phyloP scores from a whole-genome alignment of 805 yeast genomes.

The Wickerhamiella sergipiensis region DNA sequence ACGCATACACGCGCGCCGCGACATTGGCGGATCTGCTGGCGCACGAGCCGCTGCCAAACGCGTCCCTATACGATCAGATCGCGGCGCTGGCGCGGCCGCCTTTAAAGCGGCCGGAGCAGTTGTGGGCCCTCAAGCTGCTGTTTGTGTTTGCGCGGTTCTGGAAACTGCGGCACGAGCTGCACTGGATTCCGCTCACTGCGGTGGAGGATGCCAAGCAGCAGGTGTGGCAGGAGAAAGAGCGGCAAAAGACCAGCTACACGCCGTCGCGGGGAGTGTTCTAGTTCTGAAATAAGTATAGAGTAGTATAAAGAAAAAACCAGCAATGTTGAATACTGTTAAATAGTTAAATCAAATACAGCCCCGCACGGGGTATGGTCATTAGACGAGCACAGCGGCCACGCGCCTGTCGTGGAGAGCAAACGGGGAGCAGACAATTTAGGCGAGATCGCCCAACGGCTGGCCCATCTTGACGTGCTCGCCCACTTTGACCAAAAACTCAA shows the following conservation, averaged over 20 bases:
- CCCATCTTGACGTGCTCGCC: constrained; percentile 85
- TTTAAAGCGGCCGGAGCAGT: constrained; percentile 30
- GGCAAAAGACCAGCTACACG: background rate
- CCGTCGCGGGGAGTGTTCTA: background rate
- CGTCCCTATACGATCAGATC: background rate
- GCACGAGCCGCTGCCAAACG: background rate
- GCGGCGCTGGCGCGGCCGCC: constrained; percentile 12
- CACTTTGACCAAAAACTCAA: constrained; percentile 50
- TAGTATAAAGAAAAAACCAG: background rate
- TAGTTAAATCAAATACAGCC: background rate
- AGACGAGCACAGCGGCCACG: too few species aligned
- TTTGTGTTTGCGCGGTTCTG: constrained; percentile 42
- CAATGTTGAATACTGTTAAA: background rate
- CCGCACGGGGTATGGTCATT: too few species aligned
- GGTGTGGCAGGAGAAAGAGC: background rate
- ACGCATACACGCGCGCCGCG: background rate
- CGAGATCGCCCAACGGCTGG: constrained; percentile 44
- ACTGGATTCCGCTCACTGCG: background rate
- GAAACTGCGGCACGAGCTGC: constrained; percentile 21
- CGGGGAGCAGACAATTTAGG: background rate
- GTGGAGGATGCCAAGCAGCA: background rate
- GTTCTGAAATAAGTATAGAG: background rate
- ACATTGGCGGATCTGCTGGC: background rate
- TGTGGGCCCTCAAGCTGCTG: constrained; percentile 49
- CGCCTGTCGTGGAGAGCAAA: too few species aligned